A percentile compares a stretch with the other conserved stretches of the same genome.
Evolutionary conservation across 2,329 filamentous ascomycete species (phyloP).

Genomic region (Curvularia hawaiiensis): DNA sequence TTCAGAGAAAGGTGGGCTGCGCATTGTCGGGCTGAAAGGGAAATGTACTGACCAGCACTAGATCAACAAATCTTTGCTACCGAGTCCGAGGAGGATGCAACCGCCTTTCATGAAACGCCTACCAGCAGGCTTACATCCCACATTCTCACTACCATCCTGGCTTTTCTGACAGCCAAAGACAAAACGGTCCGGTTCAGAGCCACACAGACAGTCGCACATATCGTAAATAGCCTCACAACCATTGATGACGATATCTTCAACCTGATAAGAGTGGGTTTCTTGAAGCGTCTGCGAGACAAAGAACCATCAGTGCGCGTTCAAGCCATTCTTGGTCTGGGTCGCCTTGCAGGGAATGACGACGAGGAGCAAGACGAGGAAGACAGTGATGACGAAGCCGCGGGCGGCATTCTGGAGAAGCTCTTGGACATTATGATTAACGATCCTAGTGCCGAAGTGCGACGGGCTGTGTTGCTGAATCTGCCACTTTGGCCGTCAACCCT

Average conservation of each 20-base stretch:
- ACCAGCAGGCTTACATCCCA: conserved; percentile 77
- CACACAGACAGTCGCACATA: conserved; percentile 86
- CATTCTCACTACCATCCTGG: conserved; percentile 74
- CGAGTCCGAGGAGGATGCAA: conserved; percentile 67
- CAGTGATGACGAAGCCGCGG: conserved; percentile 68
- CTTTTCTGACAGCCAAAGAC: conserved; percentile 84
- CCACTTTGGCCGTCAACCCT: conserved; percentile 82
- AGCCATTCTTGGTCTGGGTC: conserved; percentile 86
- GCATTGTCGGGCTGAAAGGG: not conserved
- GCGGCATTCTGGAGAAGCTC: conserved; percentile 79
- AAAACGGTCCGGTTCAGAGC: conserved; percentile 89
- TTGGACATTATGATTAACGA: conserved; percentile 92
- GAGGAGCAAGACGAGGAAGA: conserved; percentile 67
- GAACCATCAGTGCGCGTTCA: conserved; percentile 91
- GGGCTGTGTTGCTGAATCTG: conserved; percentile 87
- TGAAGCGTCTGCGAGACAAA: conserved; percentile 90
- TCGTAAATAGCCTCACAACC: conserved; percentile 89
- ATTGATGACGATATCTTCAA: conserved; percentile 93
- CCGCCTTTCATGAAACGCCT: conserved; percentile 79
- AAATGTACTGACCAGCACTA: conserved; percentile 20
- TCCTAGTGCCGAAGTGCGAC: conserved; percentile 88
- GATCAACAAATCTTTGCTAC: conserved; percentile 41
- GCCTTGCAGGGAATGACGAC: conserved; percentile 73
- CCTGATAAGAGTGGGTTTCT: conserved; percentile 75
- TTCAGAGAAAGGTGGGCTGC: conserved; percentile 59